Base-by-base conservation (phyloP, 805 yeast genomes). In the Wickerhamiella sergipiensis region DNA sequence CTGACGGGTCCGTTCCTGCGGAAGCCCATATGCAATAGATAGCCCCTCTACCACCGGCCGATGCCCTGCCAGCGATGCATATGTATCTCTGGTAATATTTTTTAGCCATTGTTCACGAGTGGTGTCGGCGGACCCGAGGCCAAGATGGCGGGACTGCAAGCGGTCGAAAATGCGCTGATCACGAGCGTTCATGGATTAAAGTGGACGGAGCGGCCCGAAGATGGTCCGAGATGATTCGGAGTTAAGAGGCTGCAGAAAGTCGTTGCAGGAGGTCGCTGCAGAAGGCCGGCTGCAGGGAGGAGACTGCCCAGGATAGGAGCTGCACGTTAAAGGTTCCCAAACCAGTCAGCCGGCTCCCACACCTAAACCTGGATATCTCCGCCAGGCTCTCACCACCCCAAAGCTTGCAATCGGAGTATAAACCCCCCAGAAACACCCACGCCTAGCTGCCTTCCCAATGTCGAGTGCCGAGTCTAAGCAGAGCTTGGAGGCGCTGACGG, bases 91-190 rank as follows among this genome's bases (percentile, higher is more conserved):
- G 21, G 52, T 43, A 1, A 51, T 47, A 2, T 44, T 39, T 17
- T 17, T 21, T 26, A 48, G 23, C 50, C 55, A 59, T 43, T 57
- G 53, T 13, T 50, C 43, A 6, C 50, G 49, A 4, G 59, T 54
- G 0, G 58, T 57, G 21, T 56, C 61, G 1, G 57, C 50, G 12
- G 48, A 31, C 6, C 57, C 55, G 2, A 52, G 53, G 5, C 54
- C 59, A 17, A 45, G 47, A 26, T 49, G 49, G 2, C 54, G 46
- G 2, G 49, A 45, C 39, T 51, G 49, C 43, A 48, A 50, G 19
- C 55, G 51, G 21, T 47, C 48, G 19, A 42, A 53, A 46, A 47
- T 40, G 44, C 50, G 53, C 48, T 50, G 44, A 15, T 24, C 23
- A 9, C 47, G 38, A 3, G 47, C 39, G 17, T 15, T 36, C 33